Conservation (phyloP, 345 rosid genomes). For the Camelina laxa region DNA sequence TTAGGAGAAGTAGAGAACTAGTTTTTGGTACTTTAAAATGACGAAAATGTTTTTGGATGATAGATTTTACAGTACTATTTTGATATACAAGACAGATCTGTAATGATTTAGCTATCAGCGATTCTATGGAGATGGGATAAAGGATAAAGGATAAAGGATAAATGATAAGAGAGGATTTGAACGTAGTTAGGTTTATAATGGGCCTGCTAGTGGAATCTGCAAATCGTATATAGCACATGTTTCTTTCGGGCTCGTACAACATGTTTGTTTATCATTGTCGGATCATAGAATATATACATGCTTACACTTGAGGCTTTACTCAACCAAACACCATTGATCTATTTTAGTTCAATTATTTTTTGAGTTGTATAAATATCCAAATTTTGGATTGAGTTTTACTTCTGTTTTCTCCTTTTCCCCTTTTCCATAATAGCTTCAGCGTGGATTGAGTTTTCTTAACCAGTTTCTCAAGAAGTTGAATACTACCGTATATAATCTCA, state of each 20-base stretch:
- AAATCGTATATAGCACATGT: neutral
- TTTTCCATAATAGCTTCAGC: too few relatives aligned
- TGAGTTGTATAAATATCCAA: too few relatives aligned
- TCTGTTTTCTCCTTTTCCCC: too few relatives aligned
- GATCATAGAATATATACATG: neutral
- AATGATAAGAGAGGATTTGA: neutral
- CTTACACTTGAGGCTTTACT: too few relatives aligned
- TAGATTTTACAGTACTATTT: constrained; percentile 1
- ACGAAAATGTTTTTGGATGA: neutral
- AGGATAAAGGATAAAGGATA: neutral
- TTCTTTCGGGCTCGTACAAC: neutral
- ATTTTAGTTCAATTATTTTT: neutral
- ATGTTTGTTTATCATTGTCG: neutral
- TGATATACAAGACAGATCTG: neutral
- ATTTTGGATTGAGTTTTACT: too few relatives aligned
- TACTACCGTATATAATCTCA: too few relatives aligned
- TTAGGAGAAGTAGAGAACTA: neutral
- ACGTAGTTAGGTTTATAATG: neutral
- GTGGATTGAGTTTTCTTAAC: too few relatives aligned
- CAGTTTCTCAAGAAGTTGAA: too few relatives aligned
- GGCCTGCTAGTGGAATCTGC: constrained; percentile 1
- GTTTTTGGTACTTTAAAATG: neutral
- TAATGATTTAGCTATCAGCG: neutral
- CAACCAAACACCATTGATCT: neutral
- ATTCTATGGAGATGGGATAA: neutral